Percentiles rank a stretch among this genome's conserved stretches.
These are phyloP conservation scores for Artemisia argyi DNA, from an alignment of 129 eudicot species.

Conservation along the genomic window DNA sequence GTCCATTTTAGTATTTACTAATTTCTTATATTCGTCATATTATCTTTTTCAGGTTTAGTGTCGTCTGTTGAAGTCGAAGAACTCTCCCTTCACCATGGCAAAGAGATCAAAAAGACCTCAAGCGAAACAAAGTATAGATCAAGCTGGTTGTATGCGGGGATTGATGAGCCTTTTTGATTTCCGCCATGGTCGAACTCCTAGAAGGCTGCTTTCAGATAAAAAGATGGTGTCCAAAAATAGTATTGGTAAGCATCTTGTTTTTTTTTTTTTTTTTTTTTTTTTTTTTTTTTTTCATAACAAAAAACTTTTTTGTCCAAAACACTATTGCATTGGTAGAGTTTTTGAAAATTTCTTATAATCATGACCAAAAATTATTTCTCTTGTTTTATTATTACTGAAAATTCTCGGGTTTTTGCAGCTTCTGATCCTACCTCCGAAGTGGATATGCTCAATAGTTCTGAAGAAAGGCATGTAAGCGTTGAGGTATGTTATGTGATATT, in stretches of 20 bases:
- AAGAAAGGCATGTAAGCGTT: slow-evolving; percentile 30
- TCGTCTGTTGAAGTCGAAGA: slow-evolving; percentile 5
- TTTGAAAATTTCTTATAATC: not conserved
- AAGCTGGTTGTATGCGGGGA: slow-evolving; percentile 85
- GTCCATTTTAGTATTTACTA: not conserved
- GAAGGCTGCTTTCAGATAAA: slow-evolving; percentile 64
- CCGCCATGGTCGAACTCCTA: slow-evolving; percentile 67
- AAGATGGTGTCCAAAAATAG: slow-evolving; percentile 37
- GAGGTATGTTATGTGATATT: slow-evolving; percentile 34
- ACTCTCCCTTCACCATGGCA: slow-evolving; percentile 46
- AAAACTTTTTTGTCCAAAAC: not conserved
- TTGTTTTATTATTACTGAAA: slow-evolving; percentile 16
- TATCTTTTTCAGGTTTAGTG: slow-evolving; percentile 27
- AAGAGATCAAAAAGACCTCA: slow-evolving; percentile 65
- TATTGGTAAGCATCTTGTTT: slow-evolving; percentile 49
- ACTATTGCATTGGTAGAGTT: slow-evolving; percentile 20
- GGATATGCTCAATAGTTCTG: slow-evolving; percentile 23
- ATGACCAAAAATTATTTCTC: not conserved
- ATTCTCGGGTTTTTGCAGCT: slow-evolving; percentile 26
- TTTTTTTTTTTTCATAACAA: not conserved
- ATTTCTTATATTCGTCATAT: slow-evolving; percentile 16
- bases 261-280: no score
- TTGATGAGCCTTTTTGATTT: slow-evolving; percentile 76
- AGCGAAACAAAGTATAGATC: slow-evolving; percentile 50
- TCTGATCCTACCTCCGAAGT: slow-evolving; percentile 33